Conservation (phyloP, 768 basidiomycete genomes). For the Butyriboletus loyo region DNA sequence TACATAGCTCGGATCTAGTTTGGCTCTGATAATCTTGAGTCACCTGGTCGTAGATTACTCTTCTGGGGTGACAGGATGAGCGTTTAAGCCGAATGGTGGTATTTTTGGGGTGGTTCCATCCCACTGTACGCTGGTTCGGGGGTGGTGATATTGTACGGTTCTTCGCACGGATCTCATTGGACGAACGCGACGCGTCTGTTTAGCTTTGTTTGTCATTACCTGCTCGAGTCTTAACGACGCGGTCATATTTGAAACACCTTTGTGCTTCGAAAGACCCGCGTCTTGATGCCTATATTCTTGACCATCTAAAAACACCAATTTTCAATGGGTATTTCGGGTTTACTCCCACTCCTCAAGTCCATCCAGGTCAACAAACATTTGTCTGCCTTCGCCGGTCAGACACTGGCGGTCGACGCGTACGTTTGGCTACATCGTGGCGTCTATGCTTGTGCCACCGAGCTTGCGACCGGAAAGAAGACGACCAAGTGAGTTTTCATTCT, state of each 20-base stretch:
- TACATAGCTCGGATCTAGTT: background rate
- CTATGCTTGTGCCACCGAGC: conserved; percentile 84
- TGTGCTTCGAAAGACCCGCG: conserved; percentile 1
- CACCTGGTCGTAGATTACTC: background rate
- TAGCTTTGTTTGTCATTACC: conserved; percentile 23
- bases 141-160: no score
- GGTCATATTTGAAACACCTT: background rate
- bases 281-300: background rate
- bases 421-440: conserved; percentile 91
- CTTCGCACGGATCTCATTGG: conserved; percentile 12
- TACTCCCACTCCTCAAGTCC: conserved; percentile 86
- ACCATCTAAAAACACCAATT: background rate
- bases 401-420: conserved; percentile 91
- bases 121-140: no score
- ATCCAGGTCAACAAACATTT: conserved; percentile 79
- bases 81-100: no score
- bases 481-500: conserved; percentile 59
- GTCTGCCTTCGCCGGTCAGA: conserved; percentile 79
- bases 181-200: conserved; percentile 33
- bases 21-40: no score
- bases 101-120: no score
- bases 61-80: background rate
- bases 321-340: conserved; percentile 87
- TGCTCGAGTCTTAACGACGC: background rate
- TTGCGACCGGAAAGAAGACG: conserved; percentile 82